These are phyloP conservation scores for Glebionis coronaria DNA, from an alignment of 129 eudicot species.

Conservation along the genomic window DNA sequence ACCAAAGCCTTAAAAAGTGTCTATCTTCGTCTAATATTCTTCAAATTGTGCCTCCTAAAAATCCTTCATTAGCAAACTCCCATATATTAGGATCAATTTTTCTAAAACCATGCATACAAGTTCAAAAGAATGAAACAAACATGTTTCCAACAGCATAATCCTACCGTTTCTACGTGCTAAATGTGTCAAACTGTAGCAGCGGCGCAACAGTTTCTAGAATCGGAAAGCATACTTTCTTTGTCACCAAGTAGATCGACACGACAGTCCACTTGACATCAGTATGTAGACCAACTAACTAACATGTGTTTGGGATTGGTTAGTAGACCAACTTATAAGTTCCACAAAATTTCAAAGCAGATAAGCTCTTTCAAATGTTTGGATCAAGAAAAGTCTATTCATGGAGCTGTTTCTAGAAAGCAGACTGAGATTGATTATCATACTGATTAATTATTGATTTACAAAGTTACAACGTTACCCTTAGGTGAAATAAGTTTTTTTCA, in stretches of 20 bases:
- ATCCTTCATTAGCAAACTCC: slow-evolving; percentile 93
- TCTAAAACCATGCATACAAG: slow-evolving; percentile 79
- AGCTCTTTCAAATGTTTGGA: too few relatives aligned
- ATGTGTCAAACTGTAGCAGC: neutral
- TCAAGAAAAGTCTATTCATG: too few relatives aligned
- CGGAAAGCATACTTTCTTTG: too few relatives aligned
- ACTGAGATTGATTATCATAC: too few relatives aligned
- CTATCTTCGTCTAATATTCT: slow-evolving; percentile 65
- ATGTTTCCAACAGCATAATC: slow-evolving; percentile 19
- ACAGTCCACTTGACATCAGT: too few relatives aligned
- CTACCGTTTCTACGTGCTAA: slow-evolving; percentile 7
- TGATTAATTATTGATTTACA: too few relatives aligned
- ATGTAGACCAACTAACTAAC: neutral
- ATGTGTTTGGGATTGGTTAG: too few relatives aligned
- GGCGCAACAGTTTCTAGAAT: neutral
- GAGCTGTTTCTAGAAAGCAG: too few relatives aligned
- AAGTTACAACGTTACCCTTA: too few relatives aligned
- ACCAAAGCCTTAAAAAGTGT: slow-evolving; percentile 38
- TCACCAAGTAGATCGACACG: too few relatives aligned
- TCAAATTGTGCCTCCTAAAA: slow-evolving; percentile 65
- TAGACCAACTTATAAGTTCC: too few relatives aligned
- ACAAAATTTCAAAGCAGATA: too few relatives aligned
- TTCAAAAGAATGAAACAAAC: slow-evolving; percentile 16
- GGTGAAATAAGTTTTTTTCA: neutral
- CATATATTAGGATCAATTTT: slow-evolving; percentile 88